Base-by-base conservation (phyloP, 1,139 yeast species). In the Diutina scorzettiae region DNA sequence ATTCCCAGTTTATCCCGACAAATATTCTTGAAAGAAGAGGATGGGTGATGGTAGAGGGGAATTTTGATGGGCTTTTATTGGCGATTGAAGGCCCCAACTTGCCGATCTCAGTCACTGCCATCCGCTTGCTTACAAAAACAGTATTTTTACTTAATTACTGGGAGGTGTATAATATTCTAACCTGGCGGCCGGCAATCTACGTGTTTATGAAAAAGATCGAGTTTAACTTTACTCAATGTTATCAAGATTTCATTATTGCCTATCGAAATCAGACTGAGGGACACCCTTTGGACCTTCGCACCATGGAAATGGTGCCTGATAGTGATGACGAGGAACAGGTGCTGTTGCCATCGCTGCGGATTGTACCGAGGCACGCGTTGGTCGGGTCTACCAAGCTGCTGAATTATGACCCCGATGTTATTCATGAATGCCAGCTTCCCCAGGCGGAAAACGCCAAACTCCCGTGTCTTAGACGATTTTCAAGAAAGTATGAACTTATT, bases 401-500 rank as follows among this genome's bases (percentile, higher is more conserved):
- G 7, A 69, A 69, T 48, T 69, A 69, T 48, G 73, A 69, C 48
- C 73, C 74, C 2, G 74, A 69, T 47, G 73, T 69, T 3, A 62
- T 67, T 1, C 74, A 69, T 47, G 74, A 69, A 50, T 69, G 74
- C 52, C 73, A 66, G 48, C 55, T 69, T 27, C 66, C 73, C 2
- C 65, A 71, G 1, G 65, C 73, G 6, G 74, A 69, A 47, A 69
- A 64, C 41, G 68, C 71, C 3, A 59, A 80, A 40, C 68, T 71
- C 49, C 71, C 76, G 43, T 89, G 97, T 58, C 66, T 76, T 50
- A 84, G 94, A 53, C 75, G 82, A 48, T 91, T 91, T 57, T 86
- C 96, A 16, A 73, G 98, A 52, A 94, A 96, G 27, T 91, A 91
- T 55, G 98, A 91, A 63, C 70, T 91, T 54, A 82, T 89, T 25